Base-by-base conservation (phyloP, 2,329 filamentous ascomycete species). In the Aspergillus brasiliensis region DNA sequence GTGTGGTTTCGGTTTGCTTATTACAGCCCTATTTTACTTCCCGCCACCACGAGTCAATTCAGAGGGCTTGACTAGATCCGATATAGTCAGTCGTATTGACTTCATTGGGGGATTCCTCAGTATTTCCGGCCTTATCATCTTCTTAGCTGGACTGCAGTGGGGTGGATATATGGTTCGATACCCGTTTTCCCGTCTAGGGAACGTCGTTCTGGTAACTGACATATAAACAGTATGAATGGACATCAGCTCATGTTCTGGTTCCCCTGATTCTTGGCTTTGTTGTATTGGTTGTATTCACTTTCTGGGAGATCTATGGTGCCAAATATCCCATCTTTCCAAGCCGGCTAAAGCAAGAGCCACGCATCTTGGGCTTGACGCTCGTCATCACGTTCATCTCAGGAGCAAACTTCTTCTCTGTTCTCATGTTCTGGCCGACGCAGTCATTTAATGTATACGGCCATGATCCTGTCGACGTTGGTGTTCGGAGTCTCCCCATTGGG, bases 361-460 rank as follows among this genome's bases (percentile, higher is more conserved):
- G 82, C 3, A 84, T 81, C 5, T 73, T 86, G 5, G 73, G 75
- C 11, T 74, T 86, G 19, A 85, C 82, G 0, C 74, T 86, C 19
- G 69, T 86, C 56, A 85, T 86, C 66, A 86, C 84, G 13, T 85
- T 84, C 66, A 83, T 86, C 55, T 84, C 83, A 0, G 84, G 84
- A 3, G 82, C 83, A 60, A 86, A 86, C 67, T 86, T 85, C 72
- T 83, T 85, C 68, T 81, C 81, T 0, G 75, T 83, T 10, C 71
- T 81, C 52, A 78, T 80, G 71, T 86, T 88, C 70, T 89, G 86
- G 86, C 85, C 85, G 5, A 86, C 84, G 0, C 83, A 89, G 71
- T 82, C 84, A 1, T 87, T 85, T 75, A 88, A 88, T 64, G 82
- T 88, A 8, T 88, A 88, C 68, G 85, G 85, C 6, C 84, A 89